Base-by-base conservation (phyloP, 2,329 filamentous ascomycete species). In the Zymoseptoria passerinii region DNA sequence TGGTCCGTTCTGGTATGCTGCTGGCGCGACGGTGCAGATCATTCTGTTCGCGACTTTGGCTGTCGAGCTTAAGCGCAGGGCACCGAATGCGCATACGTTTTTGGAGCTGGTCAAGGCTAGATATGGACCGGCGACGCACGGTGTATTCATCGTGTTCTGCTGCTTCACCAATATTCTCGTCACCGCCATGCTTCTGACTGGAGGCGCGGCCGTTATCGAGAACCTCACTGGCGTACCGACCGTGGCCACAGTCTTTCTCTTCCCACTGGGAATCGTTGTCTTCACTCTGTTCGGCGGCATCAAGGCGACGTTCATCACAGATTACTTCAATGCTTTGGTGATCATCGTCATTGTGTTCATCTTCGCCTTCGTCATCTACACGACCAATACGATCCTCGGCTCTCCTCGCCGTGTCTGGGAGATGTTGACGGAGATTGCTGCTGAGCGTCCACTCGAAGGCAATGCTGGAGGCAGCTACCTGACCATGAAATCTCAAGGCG, bases 21-120 rank as follows among this genome's bases (percentile, higher is more conserved):
- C 35, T 79, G 75, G 75, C 28, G 89, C 89, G 16, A 90, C 87
- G 0, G 88, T 92, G 4, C 89, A 94, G 71, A 92, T 96, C 65
- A 79, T 95, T 28, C 79, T 96, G 1, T 95, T 95, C 67, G 90
- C 90, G 1, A 94, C 90, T 0, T 80, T 95, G 19, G 90, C 90
- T 28, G 95, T 95, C 65, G 89, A 94, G 72, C 75, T 95, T 54
- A 95, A 95, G 77, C 80, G 89, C 64, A 83, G 88, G 57, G 89
- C 90, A 0, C 90, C 91, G 0, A 94, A 95, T 69, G 90, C 90
- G 0, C 90, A 95, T 65, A 85, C 59, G 1, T 61, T 66, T 29
- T 57, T 68, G 1, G 63, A 68, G 52, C 57, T 65, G 2, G 61
- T 63, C 5, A 61, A 60, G 18, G 60, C 63, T 10, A 55, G 66